Conservation (phyloP, 345 rosid genomes). For the Moringa oleifera region DNA sequence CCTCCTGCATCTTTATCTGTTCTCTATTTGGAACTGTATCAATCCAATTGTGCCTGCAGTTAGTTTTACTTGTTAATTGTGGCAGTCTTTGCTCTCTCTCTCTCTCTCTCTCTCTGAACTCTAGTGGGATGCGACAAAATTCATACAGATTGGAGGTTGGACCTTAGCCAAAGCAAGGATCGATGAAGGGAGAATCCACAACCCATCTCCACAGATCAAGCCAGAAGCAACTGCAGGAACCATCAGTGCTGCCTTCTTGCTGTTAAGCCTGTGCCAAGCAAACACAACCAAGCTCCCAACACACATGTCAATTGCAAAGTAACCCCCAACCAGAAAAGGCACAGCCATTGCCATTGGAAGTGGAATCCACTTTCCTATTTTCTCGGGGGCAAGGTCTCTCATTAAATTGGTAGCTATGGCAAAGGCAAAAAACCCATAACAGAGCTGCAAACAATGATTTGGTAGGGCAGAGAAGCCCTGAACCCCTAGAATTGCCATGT, state of each 20-base stretch:
- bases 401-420: conserved; percentile 60
- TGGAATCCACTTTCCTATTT: conserved; percentile 63
- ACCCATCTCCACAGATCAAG: conserved; percentile 87
- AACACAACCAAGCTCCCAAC: conserved; percentile 59
- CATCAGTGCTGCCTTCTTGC: conserved; percentile 51
- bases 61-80: neutral
- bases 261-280: conserved; percentile 48
- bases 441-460: conserved; percentile 69
- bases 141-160: conserved; percentile 83
- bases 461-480: conserved; percentile 97
- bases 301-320: conserved; percentile 86
- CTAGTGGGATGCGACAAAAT: conserved; percentile 34
- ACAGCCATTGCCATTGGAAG: conserved; percentile 99
- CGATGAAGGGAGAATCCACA: conserved; percentile 89
- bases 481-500: conserved; percentile 93
- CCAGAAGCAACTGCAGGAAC: conserved; percentile 91
- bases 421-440: conserved; percentile 76
- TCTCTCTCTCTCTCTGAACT: neutral
- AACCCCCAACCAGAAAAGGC: conserved; percentile 87
- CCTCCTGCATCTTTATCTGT: neutral
- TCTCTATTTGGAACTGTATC: neutral
- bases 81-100: neutral
- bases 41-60: neutral
- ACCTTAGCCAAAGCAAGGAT: conserved; percentile 66
- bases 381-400: conserved; percentile 50